Conservation (phyloP, 768 basidiomycete species). For the Russula virescens region DNA sequence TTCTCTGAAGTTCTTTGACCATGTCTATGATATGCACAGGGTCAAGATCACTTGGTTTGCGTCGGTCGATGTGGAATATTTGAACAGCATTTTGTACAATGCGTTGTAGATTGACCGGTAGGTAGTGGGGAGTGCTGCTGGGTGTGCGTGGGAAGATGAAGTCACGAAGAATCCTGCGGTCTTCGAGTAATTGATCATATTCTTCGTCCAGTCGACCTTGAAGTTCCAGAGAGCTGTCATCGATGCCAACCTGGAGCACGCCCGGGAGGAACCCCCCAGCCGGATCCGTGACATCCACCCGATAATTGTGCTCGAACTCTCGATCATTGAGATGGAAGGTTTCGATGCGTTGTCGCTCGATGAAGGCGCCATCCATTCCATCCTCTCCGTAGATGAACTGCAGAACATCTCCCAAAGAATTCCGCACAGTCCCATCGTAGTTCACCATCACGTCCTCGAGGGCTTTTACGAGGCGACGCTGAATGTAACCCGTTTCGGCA, state of each 20-base stretch:
- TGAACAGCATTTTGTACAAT: conserved; percentile 94
- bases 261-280: conserved; percentile 73
- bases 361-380: conserved; percentile 97
- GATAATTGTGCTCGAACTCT: conserved; percentile 86
- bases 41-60: conserved; percentile 89
- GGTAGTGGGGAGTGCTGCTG: conserved; percentile 68
- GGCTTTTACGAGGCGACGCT: conserved; percentile 96
- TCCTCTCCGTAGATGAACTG: conserved; percentile 98
- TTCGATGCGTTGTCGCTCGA: conserved; percentile 92
- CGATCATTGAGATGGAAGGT: conserved; percentile 76
- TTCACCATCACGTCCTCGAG: conserved; percentile 96
- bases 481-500: conserved; percentile 98
- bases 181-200: conserved; percentile 55
- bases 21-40: conserved; percentile 82
- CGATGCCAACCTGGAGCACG: conserved; percentile 81
- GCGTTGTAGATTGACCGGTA: conserved; percentile 93
- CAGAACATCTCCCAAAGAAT: conserved; percentile 92
- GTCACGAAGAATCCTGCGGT: conserved; percentile 70
- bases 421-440: conserved; percentile 97
- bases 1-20: conserved; percentile 65
- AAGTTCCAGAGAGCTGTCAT: conserved; percentile 75
- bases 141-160: conserved; percentile 81
- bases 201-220: conserved; percentile 84
- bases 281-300: conserved; percentile 90
- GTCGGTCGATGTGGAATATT: conserved; percentile 93